phyloP scores from a whole-genome alignment of 257 asterid species.

The Thymus quinquecostatus region DNA sequence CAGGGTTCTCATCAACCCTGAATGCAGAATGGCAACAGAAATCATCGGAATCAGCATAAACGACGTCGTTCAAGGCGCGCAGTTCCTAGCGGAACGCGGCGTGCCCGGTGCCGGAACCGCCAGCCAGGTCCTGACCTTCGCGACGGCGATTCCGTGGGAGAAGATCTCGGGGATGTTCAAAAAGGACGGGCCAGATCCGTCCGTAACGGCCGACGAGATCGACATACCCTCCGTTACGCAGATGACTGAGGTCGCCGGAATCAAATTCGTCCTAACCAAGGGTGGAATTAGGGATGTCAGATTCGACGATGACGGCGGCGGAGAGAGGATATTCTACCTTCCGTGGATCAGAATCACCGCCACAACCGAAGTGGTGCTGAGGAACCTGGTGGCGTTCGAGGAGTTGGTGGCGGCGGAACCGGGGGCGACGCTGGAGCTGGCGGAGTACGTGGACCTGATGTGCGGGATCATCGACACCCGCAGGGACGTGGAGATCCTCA shows the following conservation, averaged over 20 bases:
- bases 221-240: slow-evolving; percentile 44
- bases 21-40: too few relatives aligned
- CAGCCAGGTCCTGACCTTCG: slow-evolving; percentile 17
- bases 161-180: slow-evolving; percentile 3
- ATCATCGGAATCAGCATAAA: too few relatives aligned
- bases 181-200: not conserved
- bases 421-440: slow-evolving; percentile 41
- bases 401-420: slow-evolving; percentile 35
- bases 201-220: slow-evolving; percentile 30
- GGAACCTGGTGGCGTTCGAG: slow-evolving; percentile 62
- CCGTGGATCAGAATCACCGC: slow-evolving; percentile 47
- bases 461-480: slow-evolving; percentile 49
- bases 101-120: not conserved
- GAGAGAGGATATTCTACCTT: slow-evolving; percentile 36
- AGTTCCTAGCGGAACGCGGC: too few relatives aligned
- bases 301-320: slow-evolving; percentile 30
- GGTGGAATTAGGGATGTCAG: slow-evolving; percentile 41
- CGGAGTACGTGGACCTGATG: slow-evolving; percentile 57
- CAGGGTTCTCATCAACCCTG: not conserved
- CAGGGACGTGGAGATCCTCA: slow-evolving; percentile 48
- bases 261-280: slow-evolving; percentile 26
- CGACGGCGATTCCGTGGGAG: slow-evolving; percentile 24
- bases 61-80: too few relatives aligned
- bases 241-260: slow-evolving; percentile 28
- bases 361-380: slow-evolving; percentile 46